These are phyloP conservation scores for Saturnispora sekii DNA, from an alignment of 805 yeast species.

Conservation along the genomic window DNA sequence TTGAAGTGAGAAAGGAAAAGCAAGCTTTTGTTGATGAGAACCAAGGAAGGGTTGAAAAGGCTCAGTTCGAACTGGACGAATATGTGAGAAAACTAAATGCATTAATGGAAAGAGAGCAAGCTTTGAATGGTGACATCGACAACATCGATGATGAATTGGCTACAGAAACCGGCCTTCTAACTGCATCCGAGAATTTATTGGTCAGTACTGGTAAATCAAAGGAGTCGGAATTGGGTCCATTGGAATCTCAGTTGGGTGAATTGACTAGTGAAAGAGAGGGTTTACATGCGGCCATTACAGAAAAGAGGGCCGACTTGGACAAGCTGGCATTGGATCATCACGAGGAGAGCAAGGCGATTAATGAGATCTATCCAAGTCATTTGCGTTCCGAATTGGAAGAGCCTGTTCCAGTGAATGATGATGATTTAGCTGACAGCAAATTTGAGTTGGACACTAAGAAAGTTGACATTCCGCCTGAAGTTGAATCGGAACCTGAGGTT, in stretches of 20 bases:
- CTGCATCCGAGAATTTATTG: constrained; percentile 16
- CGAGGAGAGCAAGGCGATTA: constrained; percentile 37
- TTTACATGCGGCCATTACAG: constrained; percentile 32
- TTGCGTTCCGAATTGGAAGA: constrained; percentile 27
- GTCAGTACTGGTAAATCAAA: constrained; percentile 6
- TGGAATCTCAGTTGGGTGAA: constrained; percentile 23
- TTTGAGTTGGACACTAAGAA: constrained; percentile 21
- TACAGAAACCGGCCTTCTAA: constrained; percentile 23
- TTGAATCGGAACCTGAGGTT: constrained; percentile 20
- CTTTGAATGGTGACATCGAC: constrained; percentile 27
- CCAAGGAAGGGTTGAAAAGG: constrained; percentile 34
- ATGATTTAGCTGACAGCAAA: constrained; percentile 21
- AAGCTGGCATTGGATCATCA: constrained; percentile 28
- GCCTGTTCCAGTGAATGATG: constrained; percentile 22
- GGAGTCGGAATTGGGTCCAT: constrained; percentile 22
- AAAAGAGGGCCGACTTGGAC: constrained; percentile 29
- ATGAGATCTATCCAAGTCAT: constrained; percentile 44
- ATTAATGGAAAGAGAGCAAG: constrained; percentile 33
- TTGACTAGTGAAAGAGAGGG: constrained; percentile 35
- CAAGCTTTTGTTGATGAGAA: constrained; percentile 38
- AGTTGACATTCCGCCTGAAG: constrained; percentile 21
- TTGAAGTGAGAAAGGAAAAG: constrained; percentile 38
- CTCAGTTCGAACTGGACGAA: constrained; percentile 32
- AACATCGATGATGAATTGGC: constrained; percentile 14
- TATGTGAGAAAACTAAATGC: constrained; percentile 35